These are phyloP conservation scores for Retiboletus fuscus DNA, from an alignment of 1,284 basidiomycete species.

Conservation along the genomic window DNA sequence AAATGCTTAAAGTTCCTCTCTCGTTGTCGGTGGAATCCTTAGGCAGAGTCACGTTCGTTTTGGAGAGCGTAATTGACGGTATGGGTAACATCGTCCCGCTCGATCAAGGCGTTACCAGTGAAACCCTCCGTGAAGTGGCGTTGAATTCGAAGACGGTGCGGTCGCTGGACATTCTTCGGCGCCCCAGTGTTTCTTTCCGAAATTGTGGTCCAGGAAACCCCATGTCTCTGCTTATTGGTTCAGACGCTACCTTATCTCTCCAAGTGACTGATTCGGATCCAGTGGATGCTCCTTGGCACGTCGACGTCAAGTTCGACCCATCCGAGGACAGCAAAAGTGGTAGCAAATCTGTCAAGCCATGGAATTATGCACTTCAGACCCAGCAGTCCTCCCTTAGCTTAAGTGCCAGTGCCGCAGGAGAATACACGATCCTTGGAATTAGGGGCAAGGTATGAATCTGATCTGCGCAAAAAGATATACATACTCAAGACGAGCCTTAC, in stretches of 20 bases:
- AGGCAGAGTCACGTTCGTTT: conserved; percentile 74
- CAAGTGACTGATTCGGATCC: conserved; percentile 63
- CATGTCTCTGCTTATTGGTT: conserved; percentile 79
- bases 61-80: conserved; percentile 81
- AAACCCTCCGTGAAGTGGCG: conserved; percentile 32
- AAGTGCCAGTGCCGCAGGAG: conserved; percentile 75
- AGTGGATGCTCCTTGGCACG: conserved; percentile 75
- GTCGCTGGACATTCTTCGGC: conserved; percentile 80
- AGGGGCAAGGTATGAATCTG: conserved; percentile 66
- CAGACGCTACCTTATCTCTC: conserved; percentile 66
- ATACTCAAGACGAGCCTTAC: conserved; percentile 20
- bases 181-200: conserved; percentile 80
- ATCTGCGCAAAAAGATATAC: conserved; percentile 7
- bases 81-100: conserved; percentile 76
- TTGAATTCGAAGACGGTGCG: conserved; percentile 63
- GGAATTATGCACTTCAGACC: conserved; percentile 70
- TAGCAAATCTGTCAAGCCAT: conserved; percentile 62
- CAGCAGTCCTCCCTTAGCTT: conserved; percentile 64
- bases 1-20: conserved; percentile 75
- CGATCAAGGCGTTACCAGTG: conserved; percentile 47
- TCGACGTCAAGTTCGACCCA: conserved; percentile 72
- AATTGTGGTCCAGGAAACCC: conserved; percentile 80
- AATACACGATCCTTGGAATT: conserved; percentile 82
- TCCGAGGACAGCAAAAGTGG: conserved; percentile 52
- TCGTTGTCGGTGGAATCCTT: conserved; percentile 69